These are phyloP conservation scores for Penicillium cosmopolitanum DNA, from an alignment of 495 filamentous ascomycete genomes.

Conservation along the genomic window DNA sequence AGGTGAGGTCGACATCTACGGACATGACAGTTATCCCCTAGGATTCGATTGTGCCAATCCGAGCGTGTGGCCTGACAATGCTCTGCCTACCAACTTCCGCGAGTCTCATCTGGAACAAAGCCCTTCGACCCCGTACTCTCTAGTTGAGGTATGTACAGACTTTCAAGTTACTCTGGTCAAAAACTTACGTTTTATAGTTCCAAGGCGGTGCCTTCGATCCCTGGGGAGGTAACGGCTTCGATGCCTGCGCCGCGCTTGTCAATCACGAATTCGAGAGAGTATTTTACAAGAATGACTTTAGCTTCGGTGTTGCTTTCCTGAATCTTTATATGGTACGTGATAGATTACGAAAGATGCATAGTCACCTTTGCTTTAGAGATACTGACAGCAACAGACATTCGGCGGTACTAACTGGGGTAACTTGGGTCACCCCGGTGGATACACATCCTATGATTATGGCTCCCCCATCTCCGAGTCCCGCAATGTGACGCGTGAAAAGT, in stretches of 20 bases:
- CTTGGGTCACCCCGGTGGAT: constrained; percentile 70
- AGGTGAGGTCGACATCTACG: constrained; percentile 77
- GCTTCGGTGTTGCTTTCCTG: constrained; percentile 62
- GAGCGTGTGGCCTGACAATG: constrained; percentile 49
- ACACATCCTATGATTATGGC: constrained; percentile 77
- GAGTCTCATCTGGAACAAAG: constrained; percentile 58
- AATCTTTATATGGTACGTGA: constrained; percentile 69
- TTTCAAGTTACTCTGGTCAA: background rate
- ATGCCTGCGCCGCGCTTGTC: constrained; percentile 62
- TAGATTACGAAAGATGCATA: background rate
- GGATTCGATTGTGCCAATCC: constrained; percentile 63
- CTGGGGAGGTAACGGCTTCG: constrained; percentile 73
- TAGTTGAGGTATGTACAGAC: constrained; percentile 56
- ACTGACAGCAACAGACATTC: constrained; percentile 50
- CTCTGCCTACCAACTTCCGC: constrained; percentile 51
- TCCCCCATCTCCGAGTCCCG: constrained; percentile 70
- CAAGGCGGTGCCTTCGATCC: constrained; percentile 79
- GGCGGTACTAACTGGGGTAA: constrained; percentile 91
- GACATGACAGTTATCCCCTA: constrained; percentile 74
- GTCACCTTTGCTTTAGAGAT: background rate
- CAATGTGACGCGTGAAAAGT: constrained; percentile 71
- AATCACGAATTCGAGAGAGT: constrained; percentile 75
- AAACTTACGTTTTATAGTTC: constrained; percentile 44
- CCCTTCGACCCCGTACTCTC: constrained; percentile 67
- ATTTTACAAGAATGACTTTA: constrained; percentile 80